Evolutionary conservation across 805 yeast species (phyloP), one percentile per base, ranked within the genome.

Genomic region (Sugiyamaella qingdaonensis): DNA sequence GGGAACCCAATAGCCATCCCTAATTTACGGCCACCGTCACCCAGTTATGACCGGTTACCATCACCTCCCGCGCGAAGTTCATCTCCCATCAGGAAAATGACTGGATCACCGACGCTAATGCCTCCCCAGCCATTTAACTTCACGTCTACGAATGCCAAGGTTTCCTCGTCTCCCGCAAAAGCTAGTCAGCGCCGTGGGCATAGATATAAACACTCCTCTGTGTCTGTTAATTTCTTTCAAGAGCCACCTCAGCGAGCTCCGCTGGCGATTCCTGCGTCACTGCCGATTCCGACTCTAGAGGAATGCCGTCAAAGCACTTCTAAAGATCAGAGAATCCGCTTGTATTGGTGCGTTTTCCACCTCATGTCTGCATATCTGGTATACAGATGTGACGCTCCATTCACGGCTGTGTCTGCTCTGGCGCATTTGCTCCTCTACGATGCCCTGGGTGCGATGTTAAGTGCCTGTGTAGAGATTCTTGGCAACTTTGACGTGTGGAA

Each of bases 401-500:
- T 85, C 58, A 77, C 79, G 5, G 80, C 86, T 34, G 71, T 90
- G 27, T 77, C 85, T 1, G 89, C 96, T 0, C 73, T 92, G 50
- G 86, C 97, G 0, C 99, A 92, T 73, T 73, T 94, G 55, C 76
- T 91, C 7, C 85, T 90, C 55, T 92, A 89, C 68, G 97, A 92
- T 68, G 81, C 96, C 0, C 70, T 90, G 35, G 90, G 95, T 1
- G 85, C 89, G 39, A 62, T 84, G 1, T 74, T 86, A 13, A 76
- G 85, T 1, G 85, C 86, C 0, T 68, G 78, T 14, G 96, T 89
- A 5, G 89, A 85, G 54, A 77, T 89, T 10, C 78, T 92, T 79
- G 78, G 88, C n/a, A 94, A 91, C 64, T 92, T 92, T 68, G 95
- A 88, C 58, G 95, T 86, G 4, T 94, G 98, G 97, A 82, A 80